phyloP scores from a whole-genome alignment of 352 stramenopile genomes.

The Plasmopara muralis region DNA sequence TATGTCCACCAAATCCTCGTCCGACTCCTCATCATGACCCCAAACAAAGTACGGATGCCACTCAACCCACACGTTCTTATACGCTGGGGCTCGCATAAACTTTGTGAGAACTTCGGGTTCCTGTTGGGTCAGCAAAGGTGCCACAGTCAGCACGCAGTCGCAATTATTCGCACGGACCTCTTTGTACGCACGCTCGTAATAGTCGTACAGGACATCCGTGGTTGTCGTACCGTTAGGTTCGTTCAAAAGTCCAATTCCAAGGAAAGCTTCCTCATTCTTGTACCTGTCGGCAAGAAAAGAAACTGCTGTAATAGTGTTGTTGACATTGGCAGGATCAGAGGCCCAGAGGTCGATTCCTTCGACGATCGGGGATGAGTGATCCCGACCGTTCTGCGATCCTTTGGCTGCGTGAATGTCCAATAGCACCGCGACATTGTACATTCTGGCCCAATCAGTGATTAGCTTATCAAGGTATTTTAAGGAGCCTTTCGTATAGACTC shows the following conservation, averaged over 20 bases:
- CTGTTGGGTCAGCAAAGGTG: constrained; percentile 49
- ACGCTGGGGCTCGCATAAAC: constrained; percentile 40
- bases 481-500: constrained; percentile 33
- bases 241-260: constrained; percentile 71
- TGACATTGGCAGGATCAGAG: constrained; percentile 47
- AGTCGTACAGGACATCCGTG: constrained; percentile 55
- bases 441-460: constrained; percentile 37
- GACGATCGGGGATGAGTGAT: constrained; percentile 55
- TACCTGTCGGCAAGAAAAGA: neutral
- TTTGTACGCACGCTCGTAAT: constrained; percentile 66
- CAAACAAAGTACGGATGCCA: constrained; percentile 83
- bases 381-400: constrained; percentile 67
- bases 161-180: constrained; percentile 43
- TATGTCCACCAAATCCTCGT: constrained; percentile 40
- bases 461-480: constrained; percentile 51
- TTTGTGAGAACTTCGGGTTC: constrained; percentile 36
- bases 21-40: constrained; percentile 56
- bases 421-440: constrained; percentile 49
- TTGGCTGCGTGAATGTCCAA: constrained; percentile 70
- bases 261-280: constrained; percentile 44
- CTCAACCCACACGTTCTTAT: constrained; percentile 75
- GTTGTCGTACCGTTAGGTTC: constrained; percentile 46
- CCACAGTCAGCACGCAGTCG: constrained; percentile 59
- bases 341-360: constrained; percentile 41
- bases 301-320: constrained; percentile 10